Conservation (phyloP, 2,329 filamentous ascomycete species). For the Apiospora sp. region DNA sequence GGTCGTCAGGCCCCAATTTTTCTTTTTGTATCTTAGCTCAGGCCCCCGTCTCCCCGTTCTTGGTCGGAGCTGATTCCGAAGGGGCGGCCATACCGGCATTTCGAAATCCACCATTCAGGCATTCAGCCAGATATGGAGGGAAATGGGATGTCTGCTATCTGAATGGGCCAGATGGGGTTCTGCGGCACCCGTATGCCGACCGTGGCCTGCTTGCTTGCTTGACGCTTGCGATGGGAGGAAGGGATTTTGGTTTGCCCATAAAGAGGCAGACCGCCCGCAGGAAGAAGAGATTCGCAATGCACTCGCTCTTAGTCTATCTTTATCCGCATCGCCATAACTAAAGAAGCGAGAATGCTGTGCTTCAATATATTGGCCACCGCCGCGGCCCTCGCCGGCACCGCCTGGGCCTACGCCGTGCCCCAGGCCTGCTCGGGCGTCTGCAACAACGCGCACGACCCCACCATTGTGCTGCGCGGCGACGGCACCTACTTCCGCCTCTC, state of each 20-base stretch:
- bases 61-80: not conserved
- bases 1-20: not conserved
- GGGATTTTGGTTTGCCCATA: not conserved
- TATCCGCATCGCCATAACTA: not conserved
- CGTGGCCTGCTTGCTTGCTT: not conserved
- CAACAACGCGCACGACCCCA: slow-evolving; percentile 48
- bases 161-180: not conserved
- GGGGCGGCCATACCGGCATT: not conserved
- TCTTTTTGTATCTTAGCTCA: not conserved
- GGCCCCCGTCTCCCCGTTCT: not conserved
- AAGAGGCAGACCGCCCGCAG: not conserved
- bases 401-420: slow-evolving; percentile 40
- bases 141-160: not conserved
- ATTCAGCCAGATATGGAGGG: not conserved
- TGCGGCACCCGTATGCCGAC: not conserved
- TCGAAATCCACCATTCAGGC: slow-evolving; percentile 14
- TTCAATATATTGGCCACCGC: slow-evolving; percentile 18
- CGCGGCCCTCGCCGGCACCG: slow-evolving; percentile 24
- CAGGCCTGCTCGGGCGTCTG: slow-evolving; percentile 48
- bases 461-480: slow-evolving; percentile 47
- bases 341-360: not conserved
- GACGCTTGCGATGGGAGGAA: not conserved
- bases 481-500: slow-evolving; percentile 53
- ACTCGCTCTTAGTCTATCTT: not conserved
- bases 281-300: not conserved